These are phyloP conservation scores for Nicotiana tabacum DNA, from an alignment of 257 asterid species.

Conservation along the genomic window DNA sequence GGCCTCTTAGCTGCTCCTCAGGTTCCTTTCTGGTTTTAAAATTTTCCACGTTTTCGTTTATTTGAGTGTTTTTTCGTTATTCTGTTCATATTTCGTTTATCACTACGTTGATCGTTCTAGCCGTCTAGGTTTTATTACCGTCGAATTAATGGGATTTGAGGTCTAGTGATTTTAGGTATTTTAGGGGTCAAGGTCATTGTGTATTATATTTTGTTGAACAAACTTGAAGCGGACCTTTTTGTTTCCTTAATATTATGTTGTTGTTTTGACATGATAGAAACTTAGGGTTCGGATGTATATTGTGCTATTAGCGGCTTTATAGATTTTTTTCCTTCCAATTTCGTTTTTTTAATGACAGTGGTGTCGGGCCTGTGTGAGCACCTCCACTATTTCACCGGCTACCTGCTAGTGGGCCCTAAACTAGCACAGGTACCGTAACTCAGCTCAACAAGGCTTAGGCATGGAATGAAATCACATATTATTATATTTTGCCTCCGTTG, in stretches of 20 bases:
- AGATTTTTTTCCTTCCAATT: not conserved
- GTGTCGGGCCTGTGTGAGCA: too few relatives aligned
- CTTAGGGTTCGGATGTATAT: slow-evolving; percentile 7
- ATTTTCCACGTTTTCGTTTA: not conserved
- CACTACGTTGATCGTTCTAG: not conserved
- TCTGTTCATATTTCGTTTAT: not conserved
- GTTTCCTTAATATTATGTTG: not conserved
- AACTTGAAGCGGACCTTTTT: not conserved
- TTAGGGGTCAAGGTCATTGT: not conserved
- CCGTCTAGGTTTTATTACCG: not conserved
- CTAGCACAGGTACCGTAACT: too few relatives aligned
- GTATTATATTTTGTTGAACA: not conserved
- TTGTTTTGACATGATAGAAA: not conserved
- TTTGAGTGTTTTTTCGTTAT: not conserved
- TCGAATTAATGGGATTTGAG: not conserved
- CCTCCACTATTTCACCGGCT: too few relatives aligned
- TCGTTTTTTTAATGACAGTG: too few relatives aligned
- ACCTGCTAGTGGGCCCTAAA: too few relatives aligned
- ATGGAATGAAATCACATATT: too few relatives aligned
- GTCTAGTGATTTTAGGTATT: not conserved
- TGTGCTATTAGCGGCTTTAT: not conserved
- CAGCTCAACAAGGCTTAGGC: too few relatives aligned
- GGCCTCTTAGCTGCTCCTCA: slow-evolving; percentile 93
- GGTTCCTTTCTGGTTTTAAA: slow-evolving; percentile 33
- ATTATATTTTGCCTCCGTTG: too few relatives aligned